Percentiles rank a stretch among this genome's conserved stretches.
These are phyloP conservation scores for Aspergillus fischeri DNA, from an alignment of 2,329 filamentous ascomycete species.

Conservation along the genomic window DNA sequence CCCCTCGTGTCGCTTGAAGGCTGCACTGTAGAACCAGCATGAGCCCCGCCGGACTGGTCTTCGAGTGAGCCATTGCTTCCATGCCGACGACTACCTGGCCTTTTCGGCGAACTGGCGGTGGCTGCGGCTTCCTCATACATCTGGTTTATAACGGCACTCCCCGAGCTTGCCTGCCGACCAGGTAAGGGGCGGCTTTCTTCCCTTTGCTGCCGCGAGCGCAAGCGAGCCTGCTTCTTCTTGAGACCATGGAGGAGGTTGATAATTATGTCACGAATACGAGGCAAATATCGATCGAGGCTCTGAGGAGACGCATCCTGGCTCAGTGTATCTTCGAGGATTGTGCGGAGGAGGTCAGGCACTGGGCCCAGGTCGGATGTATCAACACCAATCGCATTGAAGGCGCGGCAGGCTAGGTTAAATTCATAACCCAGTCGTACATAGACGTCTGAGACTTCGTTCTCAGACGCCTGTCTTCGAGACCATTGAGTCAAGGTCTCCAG, in stretches of 20 bases:
- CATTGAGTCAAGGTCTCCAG: conserved; percentile 96
- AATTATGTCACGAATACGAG: conserved; percentile 94
- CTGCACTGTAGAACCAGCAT: conserved; percentile 25
- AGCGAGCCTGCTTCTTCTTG: conserved; percentile 92
- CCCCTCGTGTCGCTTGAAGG: conserved; percentile 21
- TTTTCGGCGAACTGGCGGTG: conserved; percentile 29
- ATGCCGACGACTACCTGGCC: conserved; percentile 30
- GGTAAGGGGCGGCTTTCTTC: conserved; percentile 43
- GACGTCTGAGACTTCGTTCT: conserved; percentile 94
- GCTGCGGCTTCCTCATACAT: conserved; percentile 39
- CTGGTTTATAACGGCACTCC: conserved; percentile 47
- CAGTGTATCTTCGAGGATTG: conserved; percentile 89
- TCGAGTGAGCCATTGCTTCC: conserved; percentile 37
- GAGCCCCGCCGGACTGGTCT: conserved; percentile 27
- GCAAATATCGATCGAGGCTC: conserved; percentile 89
- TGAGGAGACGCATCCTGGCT: conserved; percentile 94
- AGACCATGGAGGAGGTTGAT: conserved; percentile 94
- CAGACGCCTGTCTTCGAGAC: conserved; percentile 87
- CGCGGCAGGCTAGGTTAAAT: conserved; percentile 97
- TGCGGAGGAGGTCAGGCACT: conserved; percentile 83
- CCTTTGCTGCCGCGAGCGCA: conserved; percentile 57
- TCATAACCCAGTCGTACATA: conserved; percentile 97
- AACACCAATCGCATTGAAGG: conserved; percentile 94
- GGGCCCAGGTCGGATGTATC: conserved; percentile 92
- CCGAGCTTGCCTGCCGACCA: conserved; percentile 43